Evolutionary conservation across 495 filamentous ascomycete genomes (phyloP).

Genomic region (Opeltia flavorubescens): DNA sequence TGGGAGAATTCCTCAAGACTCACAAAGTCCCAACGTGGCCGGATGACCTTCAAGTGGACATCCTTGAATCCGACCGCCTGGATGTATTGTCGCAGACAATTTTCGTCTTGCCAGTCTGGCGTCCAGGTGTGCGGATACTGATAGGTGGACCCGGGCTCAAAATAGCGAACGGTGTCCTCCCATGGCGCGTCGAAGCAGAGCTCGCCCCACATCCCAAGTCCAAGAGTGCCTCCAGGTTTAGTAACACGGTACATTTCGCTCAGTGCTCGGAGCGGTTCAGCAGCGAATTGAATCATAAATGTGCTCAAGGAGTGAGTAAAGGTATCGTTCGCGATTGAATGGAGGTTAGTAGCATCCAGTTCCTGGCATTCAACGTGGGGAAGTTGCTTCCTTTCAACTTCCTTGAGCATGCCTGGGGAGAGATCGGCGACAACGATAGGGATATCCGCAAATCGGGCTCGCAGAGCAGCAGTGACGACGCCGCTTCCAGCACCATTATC

Average conservation of each 20-base stretch:
- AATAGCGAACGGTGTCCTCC: too few species aligned
- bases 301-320: slow-evolving; percentile 42
- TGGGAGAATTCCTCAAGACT: too few species aligned
- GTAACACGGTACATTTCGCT: slow-evolving; percentile 35
- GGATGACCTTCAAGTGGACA: too few species aligned
- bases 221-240: too few species aligned
- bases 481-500: slow-evolving; percentile 9
- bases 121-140: too few species aligned
- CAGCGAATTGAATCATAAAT: slow-evolving; percentile 37
- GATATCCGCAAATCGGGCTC: slow-evolving; percentile 4
- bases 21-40: too few species aligned
- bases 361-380: background rate
- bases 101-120: too few species aligned
- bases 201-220: too few species aligned
- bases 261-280: slow-evolving; percentile 25
- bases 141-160: too few species aligned
- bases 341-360: background rate
- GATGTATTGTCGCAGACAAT: too few species aligned
- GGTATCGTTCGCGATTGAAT: slow-evolving; percentile 19
- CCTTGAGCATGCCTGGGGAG: slow-evolving; percentile 5
- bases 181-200: too few species aligned
- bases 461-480: slow-evolving; percentile 3
- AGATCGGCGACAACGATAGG: slow-evolving; percentile 5
- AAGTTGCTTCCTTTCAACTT: background rate
- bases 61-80: too few species aligned